phyloP scores from a whole-genome alignment of 169 alveolate genomes.

The Toxoplasma gondii region DNA sequence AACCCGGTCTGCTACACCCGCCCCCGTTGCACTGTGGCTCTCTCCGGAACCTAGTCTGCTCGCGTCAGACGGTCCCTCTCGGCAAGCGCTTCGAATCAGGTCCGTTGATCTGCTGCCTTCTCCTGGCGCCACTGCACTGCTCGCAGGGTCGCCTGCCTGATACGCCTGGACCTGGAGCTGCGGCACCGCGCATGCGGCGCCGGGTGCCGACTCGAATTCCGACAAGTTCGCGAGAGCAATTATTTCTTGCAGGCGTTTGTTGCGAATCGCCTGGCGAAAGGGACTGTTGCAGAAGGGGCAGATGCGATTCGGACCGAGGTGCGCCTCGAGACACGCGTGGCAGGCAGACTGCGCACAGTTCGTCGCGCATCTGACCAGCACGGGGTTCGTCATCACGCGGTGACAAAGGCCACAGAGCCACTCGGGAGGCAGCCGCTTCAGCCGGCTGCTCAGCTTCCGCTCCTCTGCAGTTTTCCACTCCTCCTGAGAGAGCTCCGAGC shows the following conservation, averaged over 20 bases:
- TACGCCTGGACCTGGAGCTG: not conserved
- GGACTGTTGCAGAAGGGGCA: conserved; percentile 47
- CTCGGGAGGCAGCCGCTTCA: conserved; percentile 40
- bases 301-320: conserved; percentile 1
- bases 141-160: not conserved
- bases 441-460: not conserved
- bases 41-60: not conserved
- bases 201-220: conserved; percentile 39
- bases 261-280: conserved; percentile 53
- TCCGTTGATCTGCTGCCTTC: no score
- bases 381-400: conserved; percentile 41
- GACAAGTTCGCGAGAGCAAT: not conserved
- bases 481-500: conserved; percentile 24
- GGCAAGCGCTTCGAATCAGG: not conserved
- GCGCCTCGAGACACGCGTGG: conserved; percentile 28
- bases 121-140: not conserved
- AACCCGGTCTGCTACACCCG: not conserved
- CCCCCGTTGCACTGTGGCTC: conserved; percentile 16
- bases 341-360: conserved; percentile 58
- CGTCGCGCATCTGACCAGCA: conserved; percentile 33
- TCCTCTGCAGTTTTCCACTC: conserved; percentile 44
- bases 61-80: not conserved
- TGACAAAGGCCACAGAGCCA: conserved; percentile 51
- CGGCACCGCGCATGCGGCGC: not conserved
- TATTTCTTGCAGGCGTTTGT: conserved; percentile 53